Percentiles rank a stretch among this genome's conserved stretches.
phyloP scores from a whole-genome alignment of 768 basidiomycete genomes.

The button mushroom (Agaricus bisporus) region DNA sequence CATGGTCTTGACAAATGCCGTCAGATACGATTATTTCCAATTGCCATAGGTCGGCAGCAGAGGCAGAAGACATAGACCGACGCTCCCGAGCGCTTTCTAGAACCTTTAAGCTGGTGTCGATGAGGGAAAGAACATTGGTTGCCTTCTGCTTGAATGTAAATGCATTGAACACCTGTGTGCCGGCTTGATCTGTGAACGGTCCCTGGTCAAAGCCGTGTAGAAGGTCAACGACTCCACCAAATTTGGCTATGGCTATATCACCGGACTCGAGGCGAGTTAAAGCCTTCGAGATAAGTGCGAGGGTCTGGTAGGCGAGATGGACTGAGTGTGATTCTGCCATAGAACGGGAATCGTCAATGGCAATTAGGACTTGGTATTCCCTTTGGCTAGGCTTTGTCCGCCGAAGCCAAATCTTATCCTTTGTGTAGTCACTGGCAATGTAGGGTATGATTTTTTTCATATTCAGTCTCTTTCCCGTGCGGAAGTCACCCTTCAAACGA shows the following conservation, averaged over 20 bases:
- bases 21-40: conserved; percentile 98
- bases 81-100: conserved; percentile 74
- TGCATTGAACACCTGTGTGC: conserved; percentile 71
- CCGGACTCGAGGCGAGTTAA: conserved; percentile 90
- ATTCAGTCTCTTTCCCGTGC: conserved; percentile 94
- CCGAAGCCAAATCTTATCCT: conserved; percentile 98
- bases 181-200: conserved; percentile 75
- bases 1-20: conserved; percentile 97
- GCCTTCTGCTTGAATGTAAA: conserved; percentile 89
- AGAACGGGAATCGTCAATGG: conserved; percentile 93
- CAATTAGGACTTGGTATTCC: conserved; percentile 92
- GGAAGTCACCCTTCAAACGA: conserved; percentile 92
- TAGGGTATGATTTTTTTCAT: conserved; percentile 99
- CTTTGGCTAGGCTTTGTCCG: conserved; percentile 89
- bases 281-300: conserved; percentile 88
- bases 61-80: conserved; percentile 50
- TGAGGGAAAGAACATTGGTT: conserved; percentile 78
- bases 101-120: conserved; percentile 71
- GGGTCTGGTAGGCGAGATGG: conserved; percentile 90
- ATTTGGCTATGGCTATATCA: conserved; percentile 88
- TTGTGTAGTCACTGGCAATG: conserved; percentile 98
- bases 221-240: conserved; percentile 84
- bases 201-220: conserved; percentile 83
- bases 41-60: conserved; percentile 89
- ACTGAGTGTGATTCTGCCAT: conserved; percentile 93